Conservation (phyloP, 2,329 filamentous ascomycete species). For the Esteya vermicola region DNA sequence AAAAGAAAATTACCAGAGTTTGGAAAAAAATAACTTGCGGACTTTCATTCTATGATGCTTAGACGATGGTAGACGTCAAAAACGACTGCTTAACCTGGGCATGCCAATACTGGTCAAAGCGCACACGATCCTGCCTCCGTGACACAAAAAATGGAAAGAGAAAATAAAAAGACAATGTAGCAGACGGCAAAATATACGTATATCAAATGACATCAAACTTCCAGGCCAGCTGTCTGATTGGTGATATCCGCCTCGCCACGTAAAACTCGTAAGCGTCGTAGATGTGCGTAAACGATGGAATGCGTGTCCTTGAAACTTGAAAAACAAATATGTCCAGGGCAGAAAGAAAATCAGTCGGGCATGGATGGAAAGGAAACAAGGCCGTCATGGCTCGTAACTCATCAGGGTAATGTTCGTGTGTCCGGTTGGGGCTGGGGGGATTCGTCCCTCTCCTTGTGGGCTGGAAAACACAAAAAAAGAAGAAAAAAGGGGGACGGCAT, state of each 20-base stretch:
- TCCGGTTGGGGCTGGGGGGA: not conserved
- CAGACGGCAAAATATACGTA: not conserved
- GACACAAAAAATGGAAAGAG: too few species aligned
- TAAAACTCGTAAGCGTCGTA: slow-evolving; percentile 1
- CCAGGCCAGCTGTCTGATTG: not conserved
- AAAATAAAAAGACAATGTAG: not conserved
- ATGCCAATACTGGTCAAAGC: too few species aligned
- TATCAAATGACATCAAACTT: not conserved
- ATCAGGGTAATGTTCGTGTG: not conserved
- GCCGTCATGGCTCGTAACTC: not conserved
- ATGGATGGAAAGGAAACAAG: not conserved
- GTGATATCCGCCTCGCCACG: not conserved
- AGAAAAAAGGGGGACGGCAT: not conserved
- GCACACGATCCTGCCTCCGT: too few species aligned
- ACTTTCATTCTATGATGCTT: not conserved
- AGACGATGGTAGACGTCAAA: too few species aligned
- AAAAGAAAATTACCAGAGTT: too few species aligned
- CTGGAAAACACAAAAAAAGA: not conserved
- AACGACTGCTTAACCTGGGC: not conserved
- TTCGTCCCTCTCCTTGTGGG: not conserved
- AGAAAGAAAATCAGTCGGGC: not conserved
- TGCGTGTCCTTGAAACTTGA: not conserved
- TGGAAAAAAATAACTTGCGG: not conserved
- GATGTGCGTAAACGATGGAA: not conserved
- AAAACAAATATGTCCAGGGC: not conserved